These are phyloP conservation scores for Wickerhamomyces alni DNA, from an alignment of 805 yeast genomes.

Conservation along the genomic window DNA sequence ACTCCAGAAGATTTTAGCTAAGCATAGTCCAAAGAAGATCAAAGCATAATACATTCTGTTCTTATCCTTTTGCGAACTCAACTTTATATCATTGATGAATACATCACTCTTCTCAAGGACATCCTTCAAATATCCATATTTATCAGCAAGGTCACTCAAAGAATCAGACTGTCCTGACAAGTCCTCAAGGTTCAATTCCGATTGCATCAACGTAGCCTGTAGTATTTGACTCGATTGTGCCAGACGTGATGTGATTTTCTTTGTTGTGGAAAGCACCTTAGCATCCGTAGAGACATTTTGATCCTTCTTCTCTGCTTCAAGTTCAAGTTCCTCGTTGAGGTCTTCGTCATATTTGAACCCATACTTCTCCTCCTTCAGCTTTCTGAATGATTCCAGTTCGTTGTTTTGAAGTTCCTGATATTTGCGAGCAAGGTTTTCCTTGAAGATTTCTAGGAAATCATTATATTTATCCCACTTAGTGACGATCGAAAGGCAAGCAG, in stretches of 20 bases:
- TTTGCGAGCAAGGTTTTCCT: conserved; percentile 11
- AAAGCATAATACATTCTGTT: conserved; percentile 17
- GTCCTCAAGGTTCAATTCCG: conserved; percentile 21
- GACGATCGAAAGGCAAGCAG: not conserved
- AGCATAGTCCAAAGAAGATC: conserved; percentile 16
- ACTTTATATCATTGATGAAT: conserved; percentile 20
- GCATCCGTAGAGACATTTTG: conserved; percentile 12
- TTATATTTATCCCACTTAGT: conserved; percentile 6
- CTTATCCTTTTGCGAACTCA: conserved; percentile 19
- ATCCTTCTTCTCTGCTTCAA: not conserved
- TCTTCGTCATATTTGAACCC: not conserved
- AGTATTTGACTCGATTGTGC: conserved; percentile 19
- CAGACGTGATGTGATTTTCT: conserved; percentile 21
- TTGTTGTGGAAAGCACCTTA: conserved; percentile 20
- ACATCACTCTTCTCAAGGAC: conserved; percentile 18
- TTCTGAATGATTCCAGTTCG: conserved; percentile 4
- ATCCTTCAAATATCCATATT: conserved; percentile 14
- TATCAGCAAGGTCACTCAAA: conserved; percentile 11
- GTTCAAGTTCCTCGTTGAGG: not conserved
- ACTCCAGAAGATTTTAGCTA: conserved; percentile 17
- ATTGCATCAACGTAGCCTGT: conserved; percentile 21
- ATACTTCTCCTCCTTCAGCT: conserved; percentile 7
- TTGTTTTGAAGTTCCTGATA: conserved; percentile 11
- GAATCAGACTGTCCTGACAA: conserved; percentile 19
- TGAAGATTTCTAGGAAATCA: conserved; percentile 15